Conservation (phyloP, 176 grass and related monocot species). For the Cenchrus fungigraminus region DNA sequence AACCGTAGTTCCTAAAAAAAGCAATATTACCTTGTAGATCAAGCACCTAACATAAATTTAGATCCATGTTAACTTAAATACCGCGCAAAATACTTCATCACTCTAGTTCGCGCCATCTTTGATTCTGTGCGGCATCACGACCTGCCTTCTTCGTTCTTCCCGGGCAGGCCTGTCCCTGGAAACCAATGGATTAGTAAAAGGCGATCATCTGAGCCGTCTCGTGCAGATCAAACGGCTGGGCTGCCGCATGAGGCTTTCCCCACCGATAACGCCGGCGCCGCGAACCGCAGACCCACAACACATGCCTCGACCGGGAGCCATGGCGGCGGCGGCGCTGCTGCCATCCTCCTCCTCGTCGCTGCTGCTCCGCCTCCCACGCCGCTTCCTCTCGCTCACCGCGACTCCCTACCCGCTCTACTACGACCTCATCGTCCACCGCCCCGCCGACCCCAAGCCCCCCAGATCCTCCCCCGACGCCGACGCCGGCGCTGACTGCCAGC, state of each 20-base stretch:
- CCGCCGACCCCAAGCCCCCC: conserved; percentile 44
- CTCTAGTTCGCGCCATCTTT: too few species aligned
- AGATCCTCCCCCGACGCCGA: conserved; percentile 28
- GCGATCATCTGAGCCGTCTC: neutral
- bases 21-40: too few species aligned
- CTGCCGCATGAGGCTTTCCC: neutral
- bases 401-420: conserved; percentile 91
- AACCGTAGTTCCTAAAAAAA: too few species aligned
- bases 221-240: neutral
- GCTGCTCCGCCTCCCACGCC: conserved; percentile 9
- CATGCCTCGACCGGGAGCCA: conserved; percentile 49
- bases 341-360: conserved; percentile 26
- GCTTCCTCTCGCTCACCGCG: conserved; percentile 69
- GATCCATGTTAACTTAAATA: too few species aligned
- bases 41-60: too few species aligned
- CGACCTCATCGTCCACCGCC: conserved; percentile 78
- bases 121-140: too few species aligned
- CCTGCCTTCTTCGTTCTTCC: too few species aligned
- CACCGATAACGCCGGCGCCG: conserved; percentile 20
- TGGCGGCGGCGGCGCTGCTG: conserved; percentile 32
- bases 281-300: neutral
- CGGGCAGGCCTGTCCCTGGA: too few species aligned
- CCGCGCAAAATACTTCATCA: too few species aligned
- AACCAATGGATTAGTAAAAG: too few species aligned
- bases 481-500: conserved; percentile 1